Conservation (phyloP, 2,329 filamentous ascomycete genomes). For the Aphanoascus verrucosus region DNA sequence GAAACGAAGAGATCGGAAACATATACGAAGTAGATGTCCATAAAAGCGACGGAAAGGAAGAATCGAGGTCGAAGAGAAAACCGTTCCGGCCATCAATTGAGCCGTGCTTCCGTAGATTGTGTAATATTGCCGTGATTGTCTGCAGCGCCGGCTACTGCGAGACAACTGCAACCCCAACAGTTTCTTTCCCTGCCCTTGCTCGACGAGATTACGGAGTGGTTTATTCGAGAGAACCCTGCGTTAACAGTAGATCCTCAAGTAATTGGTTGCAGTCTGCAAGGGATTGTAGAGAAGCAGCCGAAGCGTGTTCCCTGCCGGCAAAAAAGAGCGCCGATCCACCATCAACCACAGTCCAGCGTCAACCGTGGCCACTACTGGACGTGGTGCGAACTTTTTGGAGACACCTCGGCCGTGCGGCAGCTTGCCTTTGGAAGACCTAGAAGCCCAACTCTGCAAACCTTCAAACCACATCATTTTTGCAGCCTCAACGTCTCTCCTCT, state of each 20-base stretch:
- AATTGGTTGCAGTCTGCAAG: slow-evolving; percentile 1
- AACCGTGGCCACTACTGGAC: slow-evolving; percentile 7
- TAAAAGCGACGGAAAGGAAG: too few species aligned
- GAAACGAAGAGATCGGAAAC: too few species aligned
- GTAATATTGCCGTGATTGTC: not conserved
- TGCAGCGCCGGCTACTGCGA: not conserved
- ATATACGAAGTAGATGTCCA: too few species aligned
- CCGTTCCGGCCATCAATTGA: not conserved
- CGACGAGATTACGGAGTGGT: not conserved
- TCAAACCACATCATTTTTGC: slow-evolving; percentile 15
- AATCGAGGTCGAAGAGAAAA: too few species aligned
- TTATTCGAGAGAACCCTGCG: slow-evolving; percentile 3
- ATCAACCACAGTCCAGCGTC: slow-evolving; percentile 1
- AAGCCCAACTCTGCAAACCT: slow-evolving; percentile 6
- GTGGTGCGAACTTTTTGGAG: not conserved
- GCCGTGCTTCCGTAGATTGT: not conserved
- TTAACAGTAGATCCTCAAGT: not conserved
- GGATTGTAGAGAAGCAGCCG: not conserved
- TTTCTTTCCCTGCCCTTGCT: not conserved
- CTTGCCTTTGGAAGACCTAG: not conserved
- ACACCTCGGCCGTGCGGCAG: slow-evolving; percentile 15
- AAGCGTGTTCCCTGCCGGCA: not conserved
- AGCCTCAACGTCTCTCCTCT: slow-evolving; percentile 10
- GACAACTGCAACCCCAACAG: not conserved
- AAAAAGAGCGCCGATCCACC: slow-evolving; percentile 8